These are phyloP conservation scores for Mucor indicus DNA, from an alignment of 371 early-diverging fungal genomes.

Conservation along the genomic window DNA sequence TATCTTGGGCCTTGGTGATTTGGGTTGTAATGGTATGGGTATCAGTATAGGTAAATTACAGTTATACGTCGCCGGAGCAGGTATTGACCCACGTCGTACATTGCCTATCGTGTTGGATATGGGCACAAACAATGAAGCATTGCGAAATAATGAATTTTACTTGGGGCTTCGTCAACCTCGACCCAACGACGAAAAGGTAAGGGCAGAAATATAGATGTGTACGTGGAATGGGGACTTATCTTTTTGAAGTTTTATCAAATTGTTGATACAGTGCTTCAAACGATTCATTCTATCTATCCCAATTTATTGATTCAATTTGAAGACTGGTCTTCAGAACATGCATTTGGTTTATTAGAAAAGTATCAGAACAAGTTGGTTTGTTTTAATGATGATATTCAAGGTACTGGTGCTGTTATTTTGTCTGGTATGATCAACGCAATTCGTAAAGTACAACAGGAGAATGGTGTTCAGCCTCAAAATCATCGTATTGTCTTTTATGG, in stretches of 20 bases:
- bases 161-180: conserved; percentile 68
- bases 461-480: conserved; percentile 58
- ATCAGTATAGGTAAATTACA: conserved; percentile 93
- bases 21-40: conserved; percentile 91
- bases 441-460: conserved; percentile 43
- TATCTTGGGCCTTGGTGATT: conserved; percentile 91
- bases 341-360: conserved; percentile 68
- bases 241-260: conserved; percentile 77
- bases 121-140: conserved; percentile 83
- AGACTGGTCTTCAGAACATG: conserved; percentile 89
- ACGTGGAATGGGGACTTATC: too few relatives aligned
- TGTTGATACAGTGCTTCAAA: conserved; percentile 75
- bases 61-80: conserved; percentile 89
- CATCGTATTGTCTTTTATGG: conserved; percentile 90
- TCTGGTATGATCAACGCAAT: conserved; percentile 91
- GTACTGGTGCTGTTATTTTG: conserved; percentile 89
- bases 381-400: conserved; percentile 76
- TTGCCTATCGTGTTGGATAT: conserved; percentile 88
- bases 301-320: conserved; percentile 88
- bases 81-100: conserved; percentile 81
- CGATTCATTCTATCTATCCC: conserved; percentile 72
- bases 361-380: conserved; percentile 66
- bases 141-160: conserved; percentile 83
- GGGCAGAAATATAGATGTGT: too few relatives aligned
- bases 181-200: conserved; percentile 47